A percentile compares a stretch with the other conserved stretches of the same genome.
phyloP scores from a whole-genome alignment of 371 early-diverging fungal genomes.

The Lichtheimia corymbifera region DNA sequence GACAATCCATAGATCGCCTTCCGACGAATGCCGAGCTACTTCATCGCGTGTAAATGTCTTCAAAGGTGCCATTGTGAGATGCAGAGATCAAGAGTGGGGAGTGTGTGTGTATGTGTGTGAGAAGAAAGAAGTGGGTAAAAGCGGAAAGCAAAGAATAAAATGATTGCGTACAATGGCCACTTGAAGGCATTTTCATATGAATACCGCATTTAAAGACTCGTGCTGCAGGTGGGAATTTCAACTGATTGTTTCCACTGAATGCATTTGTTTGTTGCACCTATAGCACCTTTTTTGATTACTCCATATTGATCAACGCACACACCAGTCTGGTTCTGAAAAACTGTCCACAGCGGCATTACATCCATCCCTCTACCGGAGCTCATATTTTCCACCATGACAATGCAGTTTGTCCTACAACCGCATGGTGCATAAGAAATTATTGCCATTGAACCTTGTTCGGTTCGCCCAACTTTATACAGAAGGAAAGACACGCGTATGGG shows the following conservation, averaged over 20 bases:
- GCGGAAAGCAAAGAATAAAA: not conserved
- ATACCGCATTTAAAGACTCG: not conserved
- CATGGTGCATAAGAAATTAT: too few species aligned
- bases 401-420: too few species aligned
- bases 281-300: not conserved
- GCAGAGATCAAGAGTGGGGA: too few species aligned
- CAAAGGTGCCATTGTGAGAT: constrained; percentile 11
- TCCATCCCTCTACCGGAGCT: too few species aligned
- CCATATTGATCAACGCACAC: not conserved
- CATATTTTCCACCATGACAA: too few species aligned
- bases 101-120: too few species aligned
- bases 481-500: too few species aligned
- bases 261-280: not conserved
- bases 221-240: constrained; percentile 3
- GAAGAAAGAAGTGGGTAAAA: not conserved
- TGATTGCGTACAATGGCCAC: not conserved
- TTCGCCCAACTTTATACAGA: too few species aligned
- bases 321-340: not conserved
- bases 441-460: too few species aligned
- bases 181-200: constrained; percentile 2
- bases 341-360: too few species aligned
- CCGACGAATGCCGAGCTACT: constrained; percentile 69
- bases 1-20: constrained; percentile 88
- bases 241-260: constrained; percentile 1
- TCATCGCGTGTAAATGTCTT: constrained; percentile 63